A percentile compares a stretch with the other conserved stretches of the same genome.
Evolutionary conservation across 257 asterid species (phyloP).

Genomic region (Thymus mandschuricus): DNA sequence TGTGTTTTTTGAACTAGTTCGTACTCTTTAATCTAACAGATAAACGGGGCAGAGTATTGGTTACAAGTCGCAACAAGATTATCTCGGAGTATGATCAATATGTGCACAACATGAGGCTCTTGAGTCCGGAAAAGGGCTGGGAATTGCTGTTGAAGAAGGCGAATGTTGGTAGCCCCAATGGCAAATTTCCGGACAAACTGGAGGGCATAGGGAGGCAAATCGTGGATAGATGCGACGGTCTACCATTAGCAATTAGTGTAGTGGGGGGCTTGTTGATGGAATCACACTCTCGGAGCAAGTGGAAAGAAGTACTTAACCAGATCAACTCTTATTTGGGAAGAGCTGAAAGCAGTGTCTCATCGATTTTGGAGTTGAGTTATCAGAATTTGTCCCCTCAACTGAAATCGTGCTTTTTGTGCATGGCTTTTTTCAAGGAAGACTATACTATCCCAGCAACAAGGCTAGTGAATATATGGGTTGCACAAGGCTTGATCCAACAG

Average conservation of each 20-base stretch:
- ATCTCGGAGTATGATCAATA: slow-evolving; percentile 4
- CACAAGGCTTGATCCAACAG: slow-evolving; percentile 28
- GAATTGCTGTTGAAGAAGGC: not conserved
- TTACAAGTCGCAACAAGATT: slow-evolving; percentile 27
- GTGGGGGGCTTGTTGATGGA: too few species aligned
- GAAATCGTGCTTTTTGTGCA: slow-evolving; percentile 31
- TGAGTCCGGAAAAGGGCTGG: slow-evolving; percentile 9
- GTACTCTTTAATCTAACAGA: not conserved
- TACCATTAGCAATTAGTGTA: too few species aligned
- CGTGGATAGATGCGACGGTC: too few species aligned
- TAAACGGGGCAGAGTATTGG: slow-evolving; percentile 30
- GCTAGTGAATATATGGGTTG: slow-evolving; percentile 34
- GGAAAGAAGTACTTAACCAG: not conserved
- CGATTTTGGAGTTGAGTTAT: slow-evolving; percentile 29
- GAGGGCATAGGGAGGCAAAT: too few species aligned
- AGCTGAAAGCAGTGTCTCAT: not conserved
- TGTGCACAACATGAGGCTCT: slow-evolving; percentile 18
- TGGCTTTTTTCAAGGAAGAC: slow-evolving; percentile 25
- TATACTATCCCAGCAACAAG: slow-evolving; percentile 9
- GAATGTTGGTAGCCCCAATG: not conserved
- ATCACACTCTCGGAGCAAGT: too few species aligned
- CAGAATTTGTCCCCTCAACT: slow-evolving; percentile 26
- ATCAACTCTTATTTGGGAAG: not conserved
- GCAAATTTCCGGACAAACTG: not conserved
- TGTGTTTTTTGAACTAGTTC: not conserved